Evolutionary conservation across 1,284 basidiomycete species (phyloP).

Genomic region (Ustilago shanxiensis): DNA sequence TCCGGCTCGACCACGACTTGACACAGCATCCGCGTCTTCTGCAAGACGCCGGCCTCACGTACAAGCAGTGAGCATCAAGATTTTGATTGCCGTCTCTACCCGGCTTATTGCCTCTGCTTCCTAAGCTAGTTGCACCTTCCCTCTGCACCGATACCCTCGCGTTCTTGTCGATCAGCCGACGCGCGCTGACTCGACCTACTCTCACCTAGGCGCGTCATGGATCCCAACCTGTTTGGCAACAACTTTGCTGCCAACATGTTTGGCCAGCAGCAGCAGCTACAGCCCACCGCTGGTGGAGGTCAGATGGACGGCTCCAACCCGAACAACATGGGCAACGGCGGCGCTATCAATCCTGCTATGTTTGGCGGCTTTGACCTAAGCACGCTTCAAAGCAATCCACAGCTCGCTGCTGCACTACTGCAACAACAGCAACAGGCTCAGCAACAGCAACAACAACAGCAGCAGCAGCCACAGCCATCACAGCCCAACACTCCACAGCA

Average conservation of each 20-base stretch:
- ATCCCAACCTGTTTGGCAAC: slow-evolving; percentile 57
- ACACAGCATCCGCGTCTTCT: no score
- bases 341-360: slow-evolving; percentile 47
- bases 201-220: slow-evolving; percentile 41
- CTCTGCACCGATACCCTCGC: background rate
- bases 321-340: slow-evolving; percentile 8
- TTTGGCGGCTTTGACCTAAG: slow-evolving; percentile 45
- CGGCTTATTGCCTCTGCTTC: no score
- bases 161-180: slow-evolving; percentile 24
- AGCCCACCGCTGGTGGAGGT: slow-evolving; percentile 21
- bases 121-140: no score
- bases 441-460: slow-evolving; percentile 46
- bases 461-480: slow-evolving; percentile 11
- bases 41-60: no score
- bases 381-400: slow-evolving; percentile 49
- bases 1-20: background rate
- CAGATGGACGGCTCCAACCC: slow-evolving; percentile 39
- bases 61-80: no score
- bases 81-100: no score
- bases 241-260: slow-evolving; percentile 51
- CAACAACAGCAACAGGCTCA: slow-evolving; percentile 40
- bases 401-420: slow-evolving; percentile 33
- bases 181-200: slow-evolving; percentile 32
- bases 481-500: slow-evolving; percentile 39
- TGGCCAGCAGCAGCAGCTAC: slow-evolving; percentile 37